These are phyloP conservation scores for Trametes coccinea DNA, from an alignment of 768 basidiomycete genomes.

Conservation along the genomic window DNA sequence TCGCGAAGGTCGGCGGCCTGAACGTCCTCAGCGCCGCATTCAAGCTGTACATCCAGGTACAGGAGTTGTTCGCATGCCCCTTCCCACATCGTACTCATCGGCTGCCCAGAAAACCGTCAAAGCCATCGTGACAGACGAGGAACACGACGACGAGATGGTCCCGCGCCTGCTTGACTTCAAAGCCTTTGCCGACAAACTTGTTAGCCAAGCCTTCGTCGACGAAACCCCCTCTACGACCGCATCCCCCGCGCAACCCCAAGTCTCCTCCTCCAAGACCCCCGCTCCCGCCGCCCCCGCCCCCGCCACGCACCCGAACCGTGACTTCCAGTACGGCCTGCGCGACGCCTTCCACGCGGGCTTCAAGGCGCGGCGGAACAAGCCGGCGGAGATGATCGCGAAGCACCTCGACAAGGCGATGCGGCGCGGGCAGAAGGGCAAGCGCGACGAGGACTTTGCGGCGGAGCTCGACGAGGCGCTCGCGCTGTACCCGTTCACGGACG, in stretches of 20 bases:
- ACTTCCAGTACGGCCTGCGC: conserved; percentile 65
- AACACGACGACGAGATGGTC: conserved; percentile 77
- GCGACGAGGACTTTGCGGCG: conserved; percentile 62
- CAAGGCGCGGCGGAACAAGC: conserved; percentile 74
- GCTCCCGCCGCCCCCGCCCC: conserved; percentile 32
- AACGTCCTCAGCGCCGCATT: conserved; percentile 61
- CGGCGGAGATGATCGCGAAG: conserved; percentile 92
- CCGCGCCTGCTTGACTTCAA: conserved; percentile 69
- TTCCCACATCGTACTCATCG: not conserved
- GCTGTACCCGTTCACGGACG: conserved; percentile 85
- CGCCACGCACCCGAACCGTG: conserved; percentile 42
- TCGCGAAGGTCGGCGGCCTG: conserved; percentile 55
- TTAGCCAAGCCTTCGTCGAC: conserved; percentile 53
- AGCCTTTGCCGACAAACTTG: conserved; percentile 50
- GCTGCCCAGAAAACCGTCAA: conserved; percentile 51
- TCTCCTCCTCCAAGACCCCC: conserved; percentile 28
- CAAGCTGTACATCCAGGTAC: conserved; percentile 59
- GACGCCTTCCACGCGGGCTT: conserved; percentile 78
- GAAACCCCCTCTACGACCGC: conserved; percentile 29
- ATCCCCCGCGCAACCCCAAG: not conserved
- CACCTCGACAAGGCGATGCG: conserved; percentile 87
- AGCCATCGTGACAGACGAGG: conserved; percentile 62
- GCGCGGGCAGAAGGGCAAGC: conserved; percentile 72
- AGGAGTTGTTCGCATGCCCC: not conserved
- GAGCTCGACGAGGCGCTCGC: conserved; percentile 66